phyloP scores from a whole-genome alignment of 257 asterid species.

The Solanum habrochaites region DNA sequence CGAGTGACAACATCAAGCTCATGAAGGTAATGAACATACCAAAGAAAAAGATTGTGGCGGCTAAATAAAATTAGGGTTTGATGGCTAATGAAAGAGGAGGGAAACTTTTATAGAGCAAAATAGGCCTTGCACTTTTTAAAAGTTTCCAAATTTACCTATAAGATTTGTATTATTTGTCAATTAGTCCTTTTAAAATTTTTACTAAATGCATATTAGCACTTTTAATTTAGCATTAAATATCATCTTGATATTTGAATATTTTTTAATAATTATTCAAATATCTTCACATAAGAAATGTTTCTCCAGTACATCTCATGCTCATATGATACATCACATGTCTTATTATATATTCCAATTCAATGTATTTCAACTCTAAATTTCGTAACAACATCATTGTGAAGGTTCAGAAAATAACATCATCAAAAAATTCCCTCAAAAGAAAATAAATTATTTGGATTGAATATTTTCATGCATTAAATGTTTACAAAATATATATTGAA shows the following conservation, averaged over 20 bases:
- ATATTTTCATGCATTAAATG: no score
- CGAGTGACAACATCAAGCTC: no score
- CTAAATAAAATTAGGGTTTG: background rate
- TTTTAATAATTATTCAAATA: background rate
- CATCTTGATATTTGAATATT: background rate
- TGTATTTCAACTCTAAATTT: no score
- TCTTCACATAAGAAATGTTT: background rate
- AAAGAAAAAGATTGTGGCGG: no score
- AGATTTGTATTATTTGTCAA: background rate
- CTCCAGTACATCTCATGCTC: background rate
- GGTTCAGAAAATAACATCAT: no score
- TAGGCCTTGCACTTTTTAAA: background rate
- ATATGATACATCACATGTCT: background rate
- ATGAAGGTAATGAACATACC: no score
- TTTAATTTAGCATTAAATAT: background rate
- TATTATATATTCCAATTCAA: no score
- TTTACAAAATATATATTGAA: no score
- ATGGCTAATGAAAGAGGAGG: background rate
- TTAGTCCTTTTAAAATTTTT: background rate
- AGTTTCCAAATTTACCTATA: background rate
- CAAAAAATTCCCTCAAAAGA: no score
- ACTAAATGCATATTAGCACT: background rate
- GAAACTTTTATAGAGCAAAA: background rate
- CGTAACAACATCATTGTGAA: no score
- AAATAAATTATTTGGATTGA: no score